Evolutionary conservation across 2,329 filamentous ascomycete genomes (phyloP).

Genomic region (Hirsutella rhossiliensis): DNA sequence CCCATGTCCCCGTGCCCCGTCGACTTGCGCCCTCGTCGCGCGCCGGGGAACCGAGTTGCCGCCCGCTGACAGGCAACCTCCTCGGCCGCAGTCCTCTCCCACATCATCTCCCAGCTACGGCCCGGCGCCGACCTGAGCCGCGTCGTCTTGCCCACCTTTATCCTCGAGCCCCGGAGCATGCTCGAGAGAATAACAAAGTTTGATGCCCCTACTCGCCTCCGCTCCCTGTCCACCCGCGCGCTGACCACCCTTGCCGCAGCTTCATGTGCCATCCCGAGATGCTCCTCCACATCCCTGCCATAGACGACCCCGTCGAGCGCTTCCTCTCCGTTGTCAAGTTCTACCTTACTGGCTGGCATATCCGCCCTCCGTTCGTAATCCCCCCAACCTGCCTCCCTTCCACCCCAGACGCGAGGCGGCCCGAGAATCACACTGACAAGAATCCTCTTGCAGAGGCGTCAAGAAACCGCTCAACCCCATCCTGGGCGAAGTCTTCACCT

Average conservation of each 20-base stretch:
- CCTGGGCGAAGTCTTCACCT: slow-evolving; percentile 85
- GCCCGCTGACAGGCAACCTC: no score
- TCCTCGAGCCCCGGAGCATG: slow-evolving; percentile 95
- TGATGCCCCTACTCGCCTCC: slow-evolving; percentile 14
- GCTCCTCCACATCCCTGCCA: slow-evolving; percentile 72
- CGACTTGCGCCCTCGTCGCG: background rate
- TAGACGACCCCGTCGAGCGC: slow-evolving; percentile 79
- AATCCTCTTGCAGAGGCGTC: slow-evolving; percentile 54
- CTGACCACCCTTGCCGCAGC: slow-evolving; percentile 33
- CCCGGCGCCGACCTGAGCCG: slow-evolving; percentile 91
- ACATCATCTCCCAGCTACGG: slow-evolving; percentile 94
- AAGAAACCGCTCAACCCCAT: slow-evolving; percentile 98
- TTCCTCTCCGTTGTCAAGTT: slow-evolving; percentile 97
- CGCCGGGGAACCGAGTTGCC: slow-evolving; percentile 1
- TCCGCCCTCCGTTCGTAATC: slow-evolving; percentile 74
- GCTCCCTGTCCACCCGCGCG: slow-evolving; percentile 3
- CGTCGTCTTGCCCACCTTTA: slow-evolving; percentile 92
- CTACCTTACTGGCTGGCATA: slow-evolving; percentile 97
- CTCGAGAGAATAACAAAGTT: slow-evolving; percentile 97
- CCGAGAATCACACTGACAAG: background rate
- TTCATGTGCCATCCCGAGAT: slow-evolving; percentile 99
- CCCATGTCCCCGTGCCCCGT: background rate
- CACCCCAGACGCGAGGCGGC: no score
- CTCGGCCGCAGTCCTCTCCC: slow-evolving; percentile 60
- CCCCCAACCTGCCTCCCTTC: background rate